These are phyloP conservation scores for Alternaria atra DNA, from an alignment of 2,329 filamentous ascomycete species.

Conservation along the genomic window DNA sequence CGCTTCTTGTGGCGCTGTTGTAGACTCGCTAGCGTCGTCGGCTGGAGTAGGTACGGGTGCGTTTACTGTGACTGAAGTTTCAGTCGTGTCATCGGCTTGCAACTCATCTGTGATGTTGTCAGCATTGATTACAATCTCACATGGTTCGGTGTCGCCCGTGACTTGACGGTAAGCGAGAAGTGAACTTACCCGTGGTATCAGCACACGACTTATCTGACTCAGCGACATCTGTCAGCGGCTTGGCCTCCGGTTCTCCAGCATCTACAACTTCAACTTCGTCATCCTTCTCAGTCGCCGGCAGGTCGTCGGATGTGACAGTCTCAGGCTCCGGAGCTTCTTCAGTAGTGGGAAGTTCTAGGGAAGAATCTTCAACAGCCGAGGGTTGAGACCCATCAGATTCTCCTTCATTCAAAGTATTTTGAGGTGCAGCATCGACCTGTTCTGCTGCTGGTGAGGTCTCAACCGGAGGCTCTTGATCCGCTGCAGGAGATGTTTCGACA, in stretches of 20 bases:
- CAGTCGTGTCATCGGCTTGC: not conserved
- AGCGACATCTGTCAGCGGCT: not conserved
- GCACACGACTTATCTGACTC: not conserved
- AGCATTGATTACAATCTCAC: not conserved
- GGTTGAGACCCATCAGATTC: not conserved
- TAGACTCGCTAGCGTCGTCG: not conserved
- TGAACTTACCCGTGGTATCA: slow-evolving; percentile 7
- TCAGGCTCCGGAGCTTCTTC: not conserved
- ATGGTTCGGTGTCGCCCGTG: not conserved
- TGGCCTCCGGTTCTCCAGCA: not conserved
- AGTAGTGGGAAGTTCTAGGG: not conserved
- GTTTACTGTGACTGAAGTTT: not conserved
- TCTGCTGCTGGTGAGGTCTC: not conserved
- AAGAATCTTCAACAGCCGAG: not conserved
- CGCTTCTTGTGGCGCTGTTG: not conserved
- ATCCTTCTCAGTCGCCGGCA: slow-evolving; percentile 6
- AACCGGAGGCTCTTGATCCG: not conserved
- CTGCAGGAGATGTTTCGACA: not conserved
- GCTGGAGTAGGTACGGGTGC: not conserved
- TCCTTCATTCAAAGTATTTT: not conserved
- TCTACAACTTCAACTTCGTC: not conserved
- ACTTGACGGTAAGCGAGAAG: not conserved
- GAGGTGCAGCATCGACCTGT: not conserved
- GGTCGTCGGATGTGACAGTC: not conserved
- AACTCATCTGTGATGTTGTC: slow-evolving; percentile 4